Percentiles rank a stretch among this genome's conserved stretches.
Conservation (phyloP, 345 rosid genomes). For the Arabidopsis arenosa region DNA sequence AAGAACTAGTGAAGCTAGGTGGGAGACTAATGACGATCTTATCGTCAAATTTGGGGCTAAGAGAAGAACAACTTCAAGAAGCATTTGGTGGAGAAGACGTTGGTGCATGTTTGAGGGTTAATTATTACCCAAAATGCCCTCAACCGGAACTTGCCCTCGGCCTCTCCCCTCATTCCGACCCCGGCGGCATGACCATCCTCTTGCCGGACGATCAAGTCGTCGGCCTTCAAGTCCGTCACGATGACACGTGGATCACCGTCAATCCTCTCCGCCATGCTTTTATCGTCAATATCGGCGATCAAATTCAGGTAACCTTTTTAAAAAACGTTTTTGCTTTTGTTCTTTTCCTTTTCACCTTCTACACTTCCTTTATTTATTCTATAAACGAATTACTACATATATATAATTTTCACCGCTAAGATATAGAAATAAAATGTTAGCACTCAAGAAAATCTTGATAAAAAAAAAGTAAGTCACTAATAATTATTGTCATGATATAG, state of each 20-base stretch:
- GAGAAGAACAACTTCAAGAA: conserved; percentile 59
- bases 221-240: conserved; percentile 81
- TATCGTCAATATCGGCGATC: conserved; percentile 88
- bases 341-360: neutral
- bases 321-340: neutral
- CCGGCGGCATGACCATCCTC: conserved; percentile 86
- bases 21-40: conserved; percentile 65
- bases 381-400: neutral
- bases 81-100: conserved; percentile 72
- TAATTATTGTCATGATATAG: conserved; percentile 11
- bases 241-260: conserved; percentile 72
- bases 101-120: conserved; percentile 83
- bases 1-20: conserved; percentile 61
- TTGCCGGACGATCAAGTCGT: conserved; percentile 71
- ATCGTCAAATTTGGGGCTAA: conserved; percentile 71
- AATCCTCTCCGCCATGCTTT: conserved; percentile 77
- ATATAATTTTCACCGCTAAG: neutral
- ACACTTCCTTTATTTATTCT: neutral
- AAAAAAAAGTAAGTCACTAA: neutral
- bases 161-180: conserved; percentile 88
- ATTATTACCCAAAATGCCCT: conserved; percentile 90
- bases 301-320: conserved; percentile 66
- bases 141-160: conserved; percentile 87
- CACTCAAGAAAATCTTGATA: neutral
- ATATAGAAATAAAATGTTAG: neutral